Base-by-base conservation (phyloP, 2,329 filamentous ascomycete species). In the Botryotinia calthae region DNA sequence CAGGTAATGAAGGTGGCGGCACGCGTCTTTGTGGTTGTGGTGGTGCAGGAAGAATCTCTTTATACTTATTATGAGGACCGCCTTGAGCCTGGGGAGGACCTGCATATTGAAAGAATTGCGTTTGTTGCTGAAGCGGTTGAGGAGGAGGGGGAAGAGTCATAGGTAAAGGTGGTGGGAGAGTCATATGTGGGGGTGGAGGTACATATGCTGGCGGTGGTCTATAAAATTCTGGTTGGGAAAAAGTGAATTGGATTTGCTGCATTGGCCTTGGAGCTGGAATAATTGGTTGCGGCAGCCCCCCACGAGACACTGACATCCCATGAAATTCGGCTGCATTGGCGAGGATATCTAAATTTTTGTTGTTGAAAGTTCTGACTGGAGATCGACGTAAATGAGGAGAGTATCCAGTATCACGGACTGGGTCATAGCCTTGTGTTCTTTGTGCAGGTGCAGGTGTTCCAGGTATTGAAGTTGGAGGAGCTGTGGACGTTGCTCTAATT, bases 371-470 rank as follows among this genome's bases (percentile, higher is more conserved):
- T 65, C 31, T 72, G 46, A 72, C 51, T 2, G 62, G 61, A n/a
- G 61, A 72, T 22, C 71, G 65, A 31, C 66, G 65, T 54, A 54
- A 20, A 25, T 72, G 65, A 34, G 71, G 64, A n/a, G 71, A 70
- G 16, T 70, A 70, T n/a, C 71, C 71, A 16, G 37, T 72, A 61
- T 78, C 76, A 16, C 75, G 72, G 34, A 78, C 77, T 48, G 77
- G 77, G 59, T 78, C 77, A 48, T 78, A 78, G 10, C 74, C 74
- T n/a, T 65, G 69, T 58, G 71, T 71, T 69, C 73, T 66, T 42
- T 71, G 75, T 34, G 64, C 18, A 25, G 64, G 64, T 20, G 64
- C 64, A 46, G 75, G 69, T 28, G 73, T 71, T 40, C 71, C 63
- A 54, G 74, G 74, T 14, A 61, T 40, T 14, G 44, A 71, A 62